Evolutionary conservation across 805 yeast genomes (phyloP).

Genomic region (Maudiozyma barnettii): DNA sequence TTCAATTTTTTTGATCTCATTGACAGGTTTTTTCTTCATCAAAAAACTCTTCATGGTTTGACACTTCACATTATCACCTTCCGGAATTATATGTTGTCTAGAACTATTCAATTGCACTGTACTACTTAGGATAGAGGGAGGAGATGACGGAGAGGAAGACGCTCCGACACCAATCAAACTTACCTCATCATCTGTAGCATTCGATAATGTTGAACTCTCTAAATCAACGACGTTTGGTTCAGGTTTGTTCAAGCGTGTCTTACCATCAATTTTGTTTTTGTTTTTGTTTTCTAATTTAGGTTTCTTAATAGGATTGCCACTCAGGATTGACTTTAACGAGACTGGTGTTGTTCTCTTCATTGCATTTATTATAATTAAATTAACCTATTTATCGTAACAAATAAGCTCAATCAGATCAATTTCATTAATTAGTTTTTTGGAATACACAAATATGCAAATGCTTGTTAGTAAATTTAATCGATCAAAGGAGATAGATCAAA

Average conservation of each 20-base stretch:
- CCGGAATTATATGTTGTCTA: conserved; percentile 6
- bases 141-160: conserved; percentile 7
- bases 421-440: too few species aligned
- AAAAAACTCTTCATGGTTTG: conserved; percentile 15
- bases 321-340: conserved; percentile 11
- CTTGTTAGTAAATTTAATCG: too few species aligned
- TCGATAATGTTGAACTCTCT: neutral
- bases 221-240: neutral
- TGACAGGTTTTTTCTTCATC: conserved; percentile 8
- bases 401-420: too few species aligned
- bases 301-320: conserved; percentile 14
- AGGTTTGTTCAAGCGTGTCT: neutral
- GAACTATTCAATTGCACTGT: neutral
- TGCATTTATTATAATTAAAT: neutral
- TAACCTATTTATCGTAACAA: too few species aligned
- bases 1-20: neutral
- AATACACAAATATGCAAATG: too few species aligned
- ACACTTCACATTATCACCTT: conserved; percentile 4
- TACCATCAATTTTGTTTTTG: neutral
- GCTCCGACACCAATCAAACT: neutral
- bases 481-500: too few species aligned
- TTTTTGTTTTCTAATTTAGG: neutral
- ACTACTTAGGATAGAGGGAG: neutral
- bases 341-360: conserved; percentile 7
- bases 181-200: conserved; percentile 4